These are phyloP conservation scores for Saccharomyces paradoxus DNA, from an alignment of 805 yeast species.

Conservation along the genomic window DNA sequence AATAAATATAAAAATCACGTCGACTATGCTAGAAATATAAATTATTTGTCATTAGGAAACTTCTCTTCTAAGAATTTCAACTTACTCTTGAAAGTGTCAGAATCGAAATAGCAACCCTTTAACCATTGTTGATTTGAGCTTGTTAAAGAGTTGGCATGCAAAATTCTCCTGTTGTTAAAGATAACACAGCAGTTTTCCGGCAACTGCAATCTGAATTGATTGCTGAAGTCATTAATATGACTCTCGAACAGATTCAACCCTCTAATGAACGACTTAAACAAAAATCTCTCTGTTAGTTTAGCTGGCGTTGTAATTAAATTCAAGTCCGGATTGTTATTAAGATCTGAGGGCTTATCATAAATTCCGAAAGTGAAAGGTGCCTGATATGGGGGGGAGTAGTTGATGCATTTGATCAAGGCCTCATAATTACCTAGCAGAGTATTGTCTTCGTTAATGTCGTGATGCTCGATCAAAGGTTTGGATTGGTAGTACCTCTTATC, in stretches of 20 bases:
- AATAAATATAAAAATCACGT: not conserved
- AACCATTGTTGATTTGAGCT: conserved; percentile 55
- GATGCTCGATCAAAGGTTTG: conserved; percentile 57
- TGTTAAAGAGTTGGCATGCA: conserved; percentile 54
- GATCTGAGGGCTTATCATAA: conserved; percentile 27
- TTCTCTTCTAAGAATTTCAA: conserved; percentile 34
- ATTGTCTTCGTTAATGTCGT: conserved; percentile 31
- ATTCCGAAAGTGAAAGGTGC: conserved; percentile 62
- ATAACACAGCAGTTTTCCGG: conserved; percentile 55
- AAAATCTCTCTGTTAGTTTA: conserved; percentile 34
- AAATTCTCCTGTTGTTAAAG: conserved; percentile 61
- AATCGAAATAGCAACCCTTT: conserved; percentile 69
- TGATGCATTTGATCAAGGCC: conserved; percentile 43
- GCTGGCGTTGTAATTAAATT: conserved; percentile 25
- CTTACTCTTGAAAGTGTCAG: conserved; percentile 60
- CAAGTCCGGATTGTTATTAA: conserved; percentile 16
- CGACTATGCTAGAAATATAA: not conserved
- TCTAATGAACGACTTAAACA: conserved; percentile 47
- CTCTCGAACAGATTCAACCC: conserved; percentile 57
- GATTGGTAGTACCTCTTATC: conserved; percentile 53
- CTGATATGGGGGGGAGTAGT: conserved; percentile 78
- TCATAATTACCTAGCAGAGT: conserved; percentile 26
- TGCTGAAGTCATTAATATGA: conserved; percentile 42
- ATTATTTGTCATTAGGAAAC: conserved; percentile 1
- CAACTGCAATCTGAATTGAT: conserved; percentile 48